Percentiles rank a stretch among this genome's conserved stretches.
phyloP scores from a whole-genome alignment of 768 basidiomycete species.

The Suillus paluster region DNA sequence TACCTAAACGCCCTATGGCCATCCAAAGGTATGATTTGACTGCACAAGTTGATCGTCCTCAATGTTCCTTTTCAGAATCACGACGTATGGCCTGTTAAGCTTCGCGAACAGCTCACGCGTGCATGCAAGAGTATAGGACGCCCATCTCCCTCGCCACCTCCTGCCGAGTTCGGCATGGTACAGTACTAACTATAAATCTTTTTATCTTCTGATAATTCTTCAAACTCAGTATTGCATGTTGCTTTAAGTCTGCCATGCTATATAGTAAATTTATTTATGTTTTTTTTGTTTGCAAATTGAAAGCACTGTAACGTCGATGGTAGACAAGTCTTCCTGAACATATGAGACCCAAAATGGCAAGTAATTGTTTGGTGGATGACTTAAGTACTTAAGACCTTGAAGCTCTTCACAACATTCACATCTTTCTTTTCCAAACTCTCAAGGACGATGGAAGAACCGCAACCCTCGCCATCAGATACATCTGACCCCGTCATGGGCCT shows the following conservation, averaged over 20 bases:
- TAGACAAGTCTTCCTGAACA: too few species aligned
- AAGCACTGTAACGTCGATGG: background rate
- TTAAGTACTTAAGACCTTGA: constrained; percentile 7
- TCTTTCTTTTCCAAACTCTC: constrained; percentile 12
- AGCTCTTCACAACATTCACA: constrained; percentile 15
- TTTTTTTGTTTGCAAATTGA: background rate
- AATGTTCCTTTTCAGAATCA: constrained; percentile 47
- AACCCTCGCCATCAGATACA: constrained; percentile 6
- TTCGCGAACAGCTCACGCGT: constrained; percentile 49
- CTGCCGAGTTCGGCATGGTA: constrained; percentile 9
- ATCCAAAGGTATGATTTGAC: constrained; percentile 51
- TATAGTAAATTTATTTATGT: background rate
- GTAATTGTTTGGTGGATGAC: constrained; percentile 6
- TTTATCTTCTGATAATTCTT: background rate
- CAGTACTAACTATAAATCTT: background rate
- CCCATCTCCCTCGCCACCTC: constrained; percentile 44
- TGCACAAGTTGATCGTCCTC: constrained; percentile 7
- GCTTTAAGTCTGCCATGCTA: background rate
- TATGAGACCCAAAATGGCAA: constrained; percentile 4
- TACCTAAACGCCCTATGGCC: constrained; percentile 69
- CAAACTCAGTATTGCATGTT: background rate
- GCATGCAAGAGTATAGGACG: constrained; percentile 56
- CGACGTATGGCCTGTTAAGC: constrained; percentile 47
- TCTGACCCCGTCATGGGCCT: constrained; percentile 15
- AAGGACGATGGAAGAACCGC: constrained; percentile 20